Conservation (phyloP, 257 asterid genomes). For the Apocynum venetum region DNA sequence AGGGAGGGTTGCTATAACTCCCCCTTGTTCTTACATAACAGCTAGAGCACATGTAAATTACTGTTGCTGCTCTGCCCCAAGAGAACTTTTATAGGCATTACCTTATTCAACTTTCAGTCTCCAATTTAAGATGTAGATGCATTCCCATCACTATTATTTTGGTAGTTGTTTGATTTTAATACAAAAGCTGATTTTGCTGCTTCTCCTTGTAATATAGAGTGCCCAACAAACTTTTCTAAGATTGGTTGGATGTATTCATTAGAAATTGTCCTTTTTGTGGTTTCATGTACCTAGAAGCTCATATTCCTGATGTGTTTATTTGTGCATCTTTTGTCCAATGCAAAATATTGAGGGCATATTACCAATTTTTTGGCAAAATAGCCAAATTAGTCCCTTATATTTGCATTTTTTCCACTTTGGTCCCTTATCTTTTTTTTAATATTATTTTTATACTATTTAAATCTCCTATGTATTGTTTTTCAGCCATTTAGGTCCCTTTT, state of each 20-base stretch:
- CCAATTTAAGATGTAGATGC: not conserved
- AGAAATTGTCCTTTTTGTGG: not conserved
- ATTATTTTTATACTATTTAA: no score
- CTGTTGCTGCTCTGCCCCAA: not conserved
- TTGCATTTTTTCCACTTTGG: no score
- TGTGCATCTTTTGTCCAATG: not conserved
- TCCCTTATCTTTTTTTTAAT: no score
- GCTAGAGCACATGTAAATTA: not conserved
- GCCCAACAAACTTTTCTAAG: not conserved
- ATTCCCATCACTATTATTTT: not conserved
- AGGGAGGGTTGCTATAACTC: not conserved
- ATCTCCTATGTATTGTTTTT: no score
- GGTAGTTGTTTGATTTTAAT: not conserved
- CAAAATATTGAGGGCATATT: not conserved
- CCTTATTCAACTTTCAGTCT: not conserved
- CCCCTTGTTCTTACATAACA: not conserved
- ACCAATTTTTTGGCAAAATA: not conserved
- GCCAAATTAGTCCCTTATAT: no score
- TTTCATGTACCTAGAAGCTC: not conserved
- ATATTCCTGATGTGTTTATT: not conserved
- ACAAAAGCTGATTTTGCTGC: not conserved
- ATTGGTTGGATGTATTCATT: not conserved
- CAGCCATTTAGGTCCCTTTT: no score
- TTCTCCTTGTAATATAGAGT: not conserved
- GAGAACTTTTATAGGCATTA: not conserved